Conservation (phyloP, 495 filamentous ascomycete species). For the Platismatia glauca region DNA sequence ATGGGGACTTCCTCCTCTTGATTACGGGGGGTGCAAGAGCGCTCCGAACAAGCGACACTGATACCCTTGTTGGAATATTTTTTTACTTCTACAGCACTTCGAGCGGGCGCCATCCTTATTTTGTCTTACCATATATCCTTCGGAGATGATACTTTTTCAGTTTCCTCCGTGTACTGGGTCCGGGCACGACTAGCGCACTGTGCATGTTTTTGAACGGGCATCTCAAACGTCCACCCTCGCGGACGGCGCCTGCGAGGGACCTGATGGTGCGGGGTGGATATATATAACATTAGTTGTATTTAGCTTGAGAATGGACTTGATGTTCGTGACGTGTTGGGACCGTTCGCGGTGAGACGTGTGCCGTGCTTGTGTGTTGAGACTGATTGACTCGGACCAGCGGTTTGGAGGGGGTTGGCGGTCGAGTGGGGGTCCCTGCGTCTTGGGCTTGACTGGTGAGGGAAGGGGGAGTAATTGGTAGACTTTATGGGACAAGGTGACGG, state of each 20-base stretch:
- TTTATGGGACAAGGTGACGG: too few relatives aligned
- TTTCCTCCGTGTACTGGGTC: constrained; percentile 16
- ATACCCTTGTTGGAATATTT: constrained; percentile 2
- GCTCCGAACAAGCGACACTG: neutral
- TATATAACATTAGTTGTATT: neutral
- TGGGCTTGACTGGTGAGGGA: too few relatives aligned
- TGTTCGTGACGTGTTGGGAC: neutral
- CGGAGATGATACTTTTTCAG: constrained; percentile 18
- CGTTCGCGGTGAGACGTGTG: neutral
- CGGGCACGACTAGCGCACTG: neutral
- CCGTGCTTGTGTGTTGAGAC: too few relatives aligned
- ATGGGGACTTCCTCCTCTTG: neutral
- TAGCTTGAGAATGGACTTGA: neutral
- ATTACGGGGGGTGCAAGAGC: neutral
- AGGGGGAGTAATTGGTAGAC: too few relatives aligned
- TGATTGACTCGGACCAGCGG: too few relatives aligned
- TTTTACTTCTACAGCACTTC: constrained; percentile 16
- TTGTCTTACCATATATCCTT: constrained; percentile 13
- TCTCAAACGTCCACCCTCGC: neutral
- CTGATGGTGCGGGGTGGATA: neutral
- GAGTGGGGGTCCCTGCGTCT: too few relatives aligned
- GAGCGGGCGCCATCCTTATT: constrained; percentile 13
- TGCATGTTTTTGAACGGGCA: neutral
- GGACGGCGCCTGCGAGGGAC: neutral
- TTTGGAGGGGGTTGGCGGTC: too few relatives aligned